These are phyloP conservation scores for Eruca vesicaria DNA, from an alignment of 441 rosid species.

Conservation along the genomic window DNA sequence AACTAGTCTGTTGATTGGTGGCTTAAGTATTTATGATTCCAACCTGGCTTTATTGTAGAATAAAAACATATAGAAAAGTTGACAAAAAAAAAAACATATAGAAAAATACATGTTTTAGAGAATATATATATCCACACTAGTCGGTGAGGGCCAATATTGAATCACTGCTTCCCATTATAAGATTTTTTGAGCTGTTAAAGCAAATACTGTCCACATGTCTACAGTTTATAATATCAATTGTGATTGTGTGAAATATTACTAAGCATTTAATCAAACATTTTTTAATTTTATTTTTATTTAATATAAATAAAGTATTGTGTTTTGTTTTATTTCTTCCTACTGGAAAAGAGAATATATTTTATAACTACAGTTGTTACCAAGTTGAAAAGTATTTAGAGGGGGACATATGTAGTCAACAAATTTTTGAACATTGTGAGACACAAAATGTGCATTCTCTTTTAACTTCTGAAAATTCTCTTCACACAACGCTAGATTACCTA, in stretches of 20 bases:
- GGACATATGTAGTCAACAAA: not conserved
- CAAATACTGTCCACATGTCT: slow-evolving; percentile 13
- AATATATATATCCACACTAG: not conserved
- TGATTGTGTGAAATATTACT: slow-evolving; percentile 5
- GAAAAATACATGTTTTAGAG: not conserved
- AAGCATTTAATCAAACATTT: slow-evolving; percentile 4
- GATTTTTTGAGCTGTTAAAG: slow-evolving; percentile 26
- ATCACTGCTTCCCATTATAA: slow-evolving; percentile 15
- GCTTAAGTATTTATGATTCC: not conserved
- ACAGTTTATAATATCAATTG: not conserved
- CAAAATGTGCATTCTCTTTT: not conserved
- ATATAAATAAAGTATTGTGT: not conserved
- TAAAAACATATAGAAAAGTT: not conserved
- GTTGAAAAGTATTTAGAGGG: not conserved
- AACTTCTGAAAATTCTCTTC: not conserved
- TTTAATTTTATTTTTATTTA: too few relatives aligned
- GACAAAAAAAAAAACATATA: not conserved
- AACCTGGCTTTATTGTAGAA: slow-evolving; percentile 1
- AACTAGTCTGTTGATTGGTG: not conserved
- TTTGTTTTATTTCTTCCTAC: not conserved
- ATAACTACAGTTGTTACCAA: not conserved
- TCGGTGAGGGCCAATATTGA: slow-evolving; percentile 15
- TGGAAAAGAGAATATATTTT: not conserved
- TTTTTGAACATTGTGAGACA: slow-evolving; percentile 2
- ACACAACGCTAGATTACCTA: not conserved